Evolutionary conservation across 306 rosid species (phyloP).

Genomic region (Luffa acutangula): DNA sequence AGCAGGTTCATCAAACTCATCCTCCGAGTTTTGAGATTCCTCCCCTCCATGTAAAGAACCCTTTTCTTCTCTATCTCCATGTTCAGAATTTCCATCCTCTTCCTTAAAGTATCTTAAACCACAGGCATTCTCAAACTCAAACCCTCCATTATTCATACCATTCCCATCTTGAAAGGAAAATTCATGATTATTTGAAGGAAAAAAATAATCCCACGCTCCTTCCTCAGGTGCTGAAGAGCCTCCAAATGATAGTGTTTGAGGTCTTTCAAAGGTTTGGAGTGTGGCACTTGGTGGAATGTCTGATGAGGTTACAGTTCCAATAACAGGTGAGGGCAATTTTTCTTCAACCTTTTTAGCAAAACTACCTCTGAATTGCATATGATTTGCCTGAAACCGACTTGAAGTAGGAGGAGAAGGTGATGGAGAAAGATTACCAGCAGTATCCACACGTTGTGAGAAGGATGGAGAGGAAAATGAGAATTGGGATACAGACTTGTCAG

Average conservation of each 20-base stretch:
- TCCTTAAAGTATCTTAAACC: constrained; percentile 38
- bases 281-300: constrained; percentile 27
- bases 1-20: constrained; percentile 76
- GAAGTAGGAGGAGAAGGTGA: constrained; percentile 65
- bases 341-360: constrained; percentile 56
- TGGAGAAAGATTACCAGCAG: constrained; percentile 34
- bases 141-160: constrained; percentile 26
- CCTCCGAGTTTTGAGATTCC: constrained; percentile 59
- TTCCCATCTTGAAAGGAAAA: constrained; percentile 63
- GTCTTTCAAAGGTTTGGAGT: constrained; percentile 27
- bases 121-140: constrained; percentile 33
- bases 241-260: constrained; percentile 33
- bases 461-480: constrained; percentile 56
- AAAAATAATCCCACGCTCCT: constrained; percentile 79
- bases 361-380: constrained; percentile 50
- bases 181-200: constrained; percentile 58
- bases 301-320: constrained; percentile 55
- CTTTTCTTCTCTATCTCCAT: constrained; percentile 64
- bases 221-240: constrained; percentile 48
- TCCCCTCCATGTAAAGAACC: constrained; percentile 39
- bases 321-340: constrained; percentile 38
- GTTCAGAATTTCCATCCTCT: constrained; percentile 64
- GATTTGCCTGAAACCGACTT: constrained; percentile 44
- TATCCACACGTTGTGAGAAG: constrained; percentile 37
- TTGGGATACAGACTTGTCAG: constrained; percentile 49